Evolutionary conservation across 2,329 filamentous ascomycete species (phyloP).

Genomic region (Diplodia corticola): DNA sequence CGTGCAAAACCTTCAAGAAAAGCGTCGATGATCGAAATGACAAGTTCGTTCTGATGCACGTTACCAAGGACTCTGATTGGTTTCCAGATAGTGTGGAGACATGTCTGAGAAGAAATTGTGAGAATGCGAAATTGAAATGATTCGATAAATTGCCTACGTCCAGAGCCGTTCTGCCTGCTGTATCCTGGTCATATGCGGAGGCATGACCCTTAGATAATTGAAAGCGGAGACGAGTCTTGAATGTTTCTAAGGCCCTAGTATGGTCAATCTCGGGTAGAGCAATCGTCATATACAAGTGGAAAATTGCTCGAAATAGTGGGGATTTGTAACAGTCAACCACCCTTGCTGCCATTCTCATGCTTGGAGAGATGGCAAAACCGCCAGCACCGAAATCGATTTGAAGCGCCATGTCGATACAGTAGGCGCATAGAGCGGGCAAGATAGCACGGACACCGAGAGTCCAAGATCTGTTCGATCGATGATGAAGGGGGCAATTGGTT

Average conservation of each 20-base stretch:
- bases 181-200: not conserved
- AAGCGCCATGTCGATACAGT: not conserved
- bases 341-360: not conserved
- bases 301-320: not conserved
- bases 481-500: not conserved
- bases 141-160: not conserved
- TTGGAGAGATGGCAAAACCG: not conserved
- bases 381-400: not conserved
- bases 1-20: not conserved
- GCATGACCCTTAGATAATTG: not conserved
- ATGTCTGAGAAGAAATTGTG: not conserved
- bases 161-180: not conserved
- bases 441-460: not conserved
- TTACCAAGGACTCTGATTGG: too few species aligned
- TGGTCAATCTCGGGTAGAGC: too few species aligned
- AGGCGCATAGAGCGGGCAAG: not conserved
- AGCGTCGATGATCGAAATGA: not conserved
- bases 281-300: too few species aligned
- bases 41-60: not conserved
- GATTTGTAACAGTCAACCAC: not conserved
- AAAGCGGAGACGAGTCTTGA: not conserved
- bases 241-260: not conserved
- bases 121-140: not conserved
- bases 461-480: not conserved
- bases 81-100: fast-evolving